phyloP scores from a whole-genome alignment of 805 yeast species.

The Millerago galiae region DNA sequence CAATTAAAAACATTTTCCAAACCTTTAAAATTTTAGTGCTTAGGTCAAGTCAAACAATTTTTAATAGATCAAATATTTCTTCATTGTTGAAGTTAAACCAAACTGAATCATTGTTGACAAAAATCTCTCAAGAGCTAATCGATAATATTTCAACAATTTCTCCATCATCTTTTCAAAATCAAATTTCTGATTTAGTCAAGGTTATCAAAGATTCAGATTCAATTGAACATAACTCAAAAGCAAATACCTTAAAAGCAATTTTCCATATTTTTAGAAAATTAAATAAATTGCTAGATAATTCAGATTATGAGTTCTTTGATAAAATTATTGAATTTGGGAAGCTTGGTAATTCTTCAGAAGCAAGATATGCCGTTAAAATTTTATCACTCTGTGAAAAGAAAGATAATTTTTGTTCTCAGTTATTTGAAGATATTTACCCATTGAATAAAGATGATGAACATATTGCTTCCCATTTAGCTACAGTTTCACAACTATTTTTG shows the following conservation, averaged over 20 bases:
- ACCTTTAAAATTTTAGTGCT: constrained; percentile 53
- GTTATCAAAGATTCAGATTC: constrained; percentile 28
- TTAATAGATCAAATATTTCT: constrained; percentile 58
- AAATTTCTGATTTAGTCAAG: constrained; percentile 43
- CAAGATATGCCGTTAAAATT: constrained; percentile 58
- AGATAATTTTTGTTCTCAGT: constrained; percentile 32
- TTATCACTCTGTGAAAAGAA: constrained; percentile 41
- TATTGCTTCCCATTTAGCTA: constrained; percentile 51
- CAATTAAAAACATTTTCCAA: constrained; percentile 43
- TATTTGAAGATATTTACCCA: constrained; percentile 44
- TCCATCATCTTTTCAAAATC: constrained; percentile 61
- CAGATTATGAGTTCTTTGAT: constrained; percentile 34
- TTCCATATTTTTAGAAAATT: constrained; percentile 50
- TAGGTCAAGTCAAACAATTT: constrained; percentile 53
- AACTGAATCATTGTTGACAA: constrained; percentile 20
- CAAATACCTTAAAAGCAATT: constrained; percentile 46
- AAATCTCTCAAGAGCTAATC: constrained; percentile 45
- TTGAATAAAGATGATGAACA: constrained; percentile 31
- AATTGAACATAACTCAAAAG: constrained; percentile 13
- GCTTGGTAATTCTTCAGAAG: constrained; percentile 51
- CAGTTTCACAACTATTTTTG: constrained; percentile 52
- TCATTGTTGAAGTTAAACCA: constrained; percentile 41
- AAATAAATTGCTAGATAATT: constrained; percentile 41
- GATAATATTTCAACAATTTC: constrained; percentile 50
- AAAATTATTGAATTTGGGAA: constrained; percentile 40